Evolutionary conservation across 495 filamentous ascomycete genomes (phyloP).

Genomic region (Viridothelium virens): DNA sequence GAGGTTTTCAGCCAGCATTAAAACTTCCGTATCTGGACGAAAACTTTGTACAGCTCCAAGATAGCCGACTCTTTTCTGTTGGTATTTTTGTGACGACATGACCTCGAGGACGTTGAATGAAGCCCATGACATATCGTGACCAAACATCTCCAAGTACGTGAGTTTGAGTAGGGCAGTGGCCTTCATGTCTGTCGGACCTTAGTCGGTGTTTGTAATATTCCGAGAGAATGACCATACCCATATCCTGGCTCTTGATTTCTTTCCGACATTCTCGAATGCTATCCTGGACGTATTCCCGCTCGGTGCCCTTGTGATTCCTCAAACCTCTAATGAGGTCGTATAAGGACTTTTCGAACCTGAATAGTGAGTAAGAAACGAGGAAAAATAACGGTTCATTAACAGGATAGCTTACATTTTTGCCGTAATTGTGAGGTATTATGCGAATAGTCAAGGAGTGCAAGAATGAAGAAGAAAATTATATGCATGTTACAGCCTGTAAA

Average conservation of each 20-base stretch:
- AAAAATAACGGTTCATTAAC: neutral
- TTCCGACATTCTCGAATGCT: conserved; percentile 87
- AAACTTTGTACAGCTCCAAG: conserved; percentile 96
- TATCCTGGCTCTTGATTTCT: conserved; percentile 83
- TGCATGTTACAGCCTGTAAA: neutral
- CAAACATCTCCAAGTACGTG: conserved; percentile 97
- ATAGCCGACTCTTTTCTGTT: conserved; percentile 91
- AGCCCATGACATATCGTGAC: conserved; percentile 99
- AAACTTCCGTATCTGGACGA: conserved; percentile 85
- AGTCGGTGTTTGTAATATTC: conserved; percentile 20
- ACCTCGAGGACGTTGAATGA: conserved; percentile 97
- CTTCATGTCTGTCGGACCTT: conserved; percentile 67
- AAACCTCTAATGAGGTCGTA: conserved; percentile 97
- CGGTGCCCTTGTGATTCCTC: conserved; percentile 84
- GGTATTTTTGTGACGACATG: conserved; percentile 91
- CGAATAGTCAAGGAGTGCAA: neutral
- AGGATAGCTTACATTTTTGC: neutral
- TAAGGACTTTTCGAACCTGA: conserved; percentile 97
- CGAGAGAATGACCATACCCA: conserved; percentile 50
- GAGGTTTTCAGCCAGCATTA: conserved; percentile 95
- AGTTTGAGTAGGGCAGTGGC: conserved; percentile 91
- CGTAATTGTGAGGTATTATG: neutral
- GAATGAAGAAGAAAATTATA: neutral
- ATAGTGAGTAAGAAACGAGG: neutral
- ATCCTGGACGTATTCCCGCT: conserved; percentile 86